Base-by-base conservation (phyloP, 2,329 filamentous ascomycete genomes). In the Trichoderma citrinoviride region DNA sequence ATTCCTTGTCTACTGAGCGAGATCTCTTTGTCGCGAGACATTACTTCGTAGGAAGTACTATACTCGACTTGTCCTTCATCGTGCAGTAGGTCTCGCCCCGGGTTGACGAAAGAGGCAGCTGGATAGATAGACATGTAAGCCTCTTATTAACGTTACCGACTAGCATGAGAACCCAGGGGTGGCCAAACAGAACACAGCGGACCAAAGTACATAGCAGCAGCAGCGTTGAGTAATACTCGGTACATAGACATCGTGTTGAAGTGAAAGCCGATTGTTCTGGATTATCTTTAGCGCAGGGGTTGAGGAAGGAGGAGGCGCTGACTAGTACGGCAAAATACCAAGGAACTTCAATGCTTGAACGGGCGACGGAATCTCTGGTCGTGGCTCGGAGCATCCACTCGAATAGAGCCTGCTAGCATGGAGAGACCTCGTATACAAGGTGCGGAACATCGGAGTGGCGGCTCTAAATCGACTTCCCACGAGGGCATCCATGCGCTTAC, bases 131-230 rank as follows among this genome's bases (percentile, higher is more conserved):
- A 44, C 43, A 17, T 37, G 55, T 61, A 61, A 61, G 57, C 58
- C 58, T 61, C 23, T 61, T 33, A 61, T 61, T 61, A 61, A 61
- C 58, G 47, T 61, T 61, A 53, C 58, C n/a, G 53, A 44, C 37
- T 61, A 61, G 37, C 37, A 61, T 44, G 47, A 40, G 25, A 41
- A 14, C 41, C 44, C 40, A 57, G 23, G 54, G 54, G 40, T 15
- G 25, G 5, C n/a, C 17, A 25, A n/a, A 27, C 4, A n/a, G 21
- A 41, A 19, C 21, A 43, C 25, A n/a, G n/a, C 43, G 23, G 19
- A 33, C 5, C 15, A 44, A 14, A 25, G 37, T 23, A n/a, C n/a
- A n/a, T n/a, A n/a, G 54, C 21, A n/a, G 40, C 40, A 14, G 10
- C 33, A 37, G 4, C 5, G 33, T 37, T 37, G 14, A 14, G 33